Percentiles rank a stretch among this genome's conserved stretches.
Conservation (phyloP, 768 basidiomycete genomes). For the Gyrodon lividus region DNA sequence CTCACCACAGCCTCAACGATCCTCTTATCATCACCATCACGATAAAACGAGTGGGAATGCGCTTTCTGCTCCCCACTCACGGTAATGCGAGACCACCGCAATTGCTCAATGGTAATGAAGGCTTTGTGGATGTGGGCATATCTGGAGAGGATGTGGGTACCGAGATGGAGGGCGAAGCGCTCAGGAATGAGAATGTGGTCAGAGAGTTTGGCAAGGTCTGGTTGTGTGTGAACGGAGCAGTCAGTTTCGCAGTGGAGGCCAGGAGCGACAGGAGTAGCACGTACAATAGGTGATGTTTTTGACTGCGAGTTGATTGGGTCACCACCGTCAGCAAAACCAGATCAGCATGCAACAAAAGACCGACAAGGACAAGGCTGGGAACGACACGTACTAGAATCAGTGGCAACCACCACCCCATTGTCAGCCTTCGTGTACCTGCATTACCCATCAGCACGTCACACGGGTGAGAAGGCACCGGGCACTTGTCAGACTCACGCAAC, state of each 20-base stretch:
- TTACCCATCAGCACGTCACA: not conserved
- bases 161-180: constrained; percentile 85
- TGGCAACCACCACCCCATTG: constrained; percentile 86
- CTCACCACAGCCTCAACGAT: constrained; percentile 58
- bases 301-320: constrained; percentile 36
- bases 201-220: constrained; percentile 85
- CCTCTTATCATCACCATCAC: constrained; percentile 91
- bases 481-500: constrained; percentile 46
- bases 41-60: constrained; percentile 79
- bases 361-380: not conserved
- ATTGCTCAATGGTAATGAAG: constrained; percentile 69
- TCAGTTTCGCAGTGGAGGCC: not conserved
- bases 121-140: constrained; percentile 76
- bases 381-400: constrained; percentile 74
- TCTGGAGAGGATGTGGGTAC: constrained; percentile 74
- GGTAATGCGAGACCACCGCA: constrained; percentile 81
- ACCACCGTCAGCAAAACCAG: not conserved
- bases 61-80: constrained; percentile 43
- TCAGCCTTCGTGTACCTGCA: constrained; percentile 83
- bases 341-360: too few relatives aligned
- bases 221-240: not conserved
- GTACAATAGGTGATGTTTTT: constrained; percentile 69
- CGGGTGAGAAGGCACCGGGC: not conserved
- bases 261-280: constrained; percentile 10
- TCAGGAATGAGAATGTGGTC: constrained; percentile 84